Evolutionary conservation across 148 eudicot genomes (phyloP).

Genomic region (Fagopyrum tataricum): DNA sequence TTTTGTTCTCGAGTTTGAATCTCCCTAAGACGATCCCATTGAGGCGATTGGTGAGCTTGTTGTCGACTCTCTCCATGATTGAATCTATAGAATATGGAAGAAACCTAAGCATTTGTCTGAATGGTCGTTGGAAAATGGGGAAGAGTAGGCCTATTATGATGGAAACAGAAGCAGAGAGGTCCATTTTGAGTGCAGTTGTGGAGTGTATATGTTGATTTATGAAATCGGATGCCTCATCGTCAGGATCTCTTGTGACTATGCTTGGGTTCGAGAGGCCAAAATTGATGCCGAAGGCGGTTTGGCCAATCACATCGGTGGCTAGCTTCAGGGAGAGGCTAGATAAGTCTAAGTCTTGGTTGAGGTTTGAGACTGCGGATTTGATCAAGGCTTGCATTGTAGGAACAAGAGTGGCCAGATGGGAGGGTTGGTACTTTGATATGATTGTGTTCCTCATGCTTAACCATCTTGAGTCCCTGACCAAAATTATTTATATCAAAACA

Average conservation of each 20-base stretch:
- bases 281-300: slow-evolving; percentile 82
- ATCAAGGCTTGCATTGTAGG: slow-evolving; percentile 80
- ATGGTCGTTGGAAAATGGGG: slow-evolving; percentile 77
- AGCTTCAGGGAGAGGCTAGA: slow-evolving; percentile 65
- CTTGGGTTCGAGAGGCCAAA: slow-evolving; percentile 59
- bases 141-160: slow-evolving; percentile 65
- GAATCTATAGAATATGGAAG: slow-evolving; percentile 80
- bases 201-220: slow-evolving; percentile 79
- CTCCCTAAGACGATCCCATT: slow-evolving; percentile 51
- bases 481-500: too few relatives aligned
- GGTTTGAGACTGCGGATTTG: slow-evolving; percentile 33
- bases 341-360: slow-evolving; percentile 35
- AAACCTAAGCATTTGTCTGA: slow-evolving; percentile 62
- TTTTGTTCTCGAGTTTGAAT: slow-evolving; percentile 26
- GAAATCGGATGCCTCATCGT: slow-evolving; percentile 42
- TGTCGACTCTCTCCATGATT: slow-evolving; percentile 55
- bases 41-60: slow-evolving; percentile 39
- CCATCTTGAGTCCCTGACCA: slow-evolving; percentile 80
- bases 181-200: slow-evolving; percentile 85
- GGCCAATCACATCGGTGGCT: slow-evolving; percentile 81
- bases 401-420: slow-evolving; percentile 68
- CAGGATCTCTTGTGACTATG: slow-evolving; percentile 11
- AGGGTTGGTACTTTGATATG: slow-evolving; percentile 80
- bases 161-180: slow-evolving; percentile 78
- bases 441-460: slow-evolving; percentile 80